These are phyloP conservation scores for Arthroderma uncinatum DNA, from an alignment of 2,329 filamentous ascomycete species.

Conservation along the genomic window DNA sequence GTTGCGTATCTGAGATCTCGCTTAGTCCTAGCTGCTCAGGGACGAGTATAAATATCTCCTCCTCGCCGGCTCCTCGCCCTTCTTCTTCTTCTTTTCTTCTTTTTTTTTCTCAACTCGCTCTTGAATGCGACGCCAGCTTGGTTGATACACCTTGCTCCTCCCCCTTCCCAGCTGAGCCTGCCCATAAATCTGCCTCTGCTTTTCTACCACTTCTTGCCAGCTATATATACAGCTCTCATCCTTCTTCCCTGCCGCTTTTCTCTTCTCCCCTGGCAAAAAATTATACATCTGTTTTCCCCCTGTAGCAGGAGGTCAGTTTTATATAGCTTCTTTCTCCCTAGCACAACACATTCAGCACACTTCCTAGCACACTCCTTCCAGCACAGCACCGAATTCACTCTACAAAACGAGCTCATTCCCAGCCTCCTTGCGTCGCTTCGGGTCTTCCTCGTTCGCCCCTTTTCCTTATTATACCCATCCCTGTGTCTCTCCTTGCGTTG, in stretches of 20 bases:
- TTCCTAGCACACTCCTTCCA: background rate
- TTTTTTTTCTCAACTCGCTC: slow-evolving; percentile 1
- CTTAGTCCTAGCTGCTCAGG: slow-evolving; percentile 7
- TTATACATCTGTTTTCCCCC: no score
- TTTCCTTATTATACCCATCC: background rate
- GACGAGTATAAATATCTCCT: slow-evolving; percentile 10
- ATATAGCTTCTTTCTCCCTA: no score
- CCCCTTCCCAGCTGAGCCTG: background rate
- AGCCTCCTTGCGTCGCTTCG: background rate
- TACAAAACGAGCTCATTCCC: background rate
- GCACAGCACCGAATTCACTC: no score
- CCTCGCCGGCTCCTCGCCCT: background rate
- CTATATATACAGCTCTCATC: background rate
- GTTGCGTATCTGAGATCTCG: background rate
- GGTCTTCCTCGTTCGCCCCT: background rate
- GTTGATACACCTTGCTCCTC: background rate
- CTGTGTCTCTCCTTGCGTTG: no score
- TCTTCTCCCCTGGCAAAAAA: no score
- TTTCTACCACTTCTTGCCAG: background rate
- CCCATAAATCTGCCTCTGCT: background rate
- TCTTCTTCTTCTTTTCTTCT: slow-evolving; percentile 6
- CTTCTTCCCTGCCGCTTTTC: background rate
- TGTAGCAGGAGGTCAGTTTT: no score
- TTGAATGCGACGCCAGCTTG: background rate
- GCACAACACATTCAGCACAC: no score